A percentile compares a stretch with the other conserved stretches of the same genome.
Evolutionary conservation across 805 yeast genomes (phyloP).

Genomic region (Candida coquimbonensis): DNA sequence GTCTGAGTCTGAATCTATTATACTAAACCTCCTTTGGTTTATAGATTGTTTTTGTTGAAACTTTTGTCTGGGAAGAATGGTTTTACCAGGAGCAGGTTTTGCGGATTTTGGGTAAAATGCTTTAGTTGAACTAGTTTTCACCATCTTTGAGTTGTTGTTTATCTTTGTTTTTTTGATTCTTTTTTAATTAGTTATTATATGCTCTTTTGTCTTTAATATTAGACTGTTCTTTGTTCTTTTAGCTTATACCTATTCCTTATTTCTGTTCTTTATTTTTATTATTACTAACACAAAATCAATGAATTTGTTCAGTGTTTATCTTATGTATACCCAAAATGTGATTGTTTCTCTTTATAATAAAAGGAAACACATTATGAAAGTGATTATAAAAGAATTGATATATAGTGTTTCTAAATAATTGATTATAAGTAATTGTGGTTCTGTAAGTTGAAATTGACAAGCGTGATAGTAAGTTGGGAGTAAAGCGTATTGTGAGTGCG

Average conservation of each 20-base stretch:
- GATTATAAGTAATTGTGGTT: no score
- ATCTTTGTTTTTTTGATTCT: background rate
- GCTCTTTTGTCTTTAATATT: no score
- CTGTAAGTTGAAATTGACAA: no score
- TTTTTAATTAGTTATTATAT: background rate
- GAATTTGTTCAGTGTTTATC: no score
- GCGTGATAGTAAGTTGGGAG: no score
- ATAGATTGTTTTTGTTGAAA: constrained; percentile 4
- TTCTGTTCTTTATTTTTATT: no score
- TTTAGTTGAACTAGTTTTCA: constrained; percentile 15
- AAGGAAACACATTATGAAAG: constrained; percentile 2
- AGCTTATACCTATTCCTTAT: no score
- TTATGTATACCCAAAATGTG: no score
- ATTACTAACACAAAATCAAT: no score
- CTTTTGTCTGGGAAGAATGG: constrained; percentile 18
- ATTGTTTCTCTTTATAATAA: background rate
- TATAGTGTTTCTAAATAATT: no score
- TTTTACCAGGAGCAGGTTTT: constrained; percentile 25
- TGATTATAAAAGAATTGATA: background rate
- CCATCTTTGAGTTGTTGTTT: background rate
- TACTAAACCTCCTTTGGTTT: constrained; percentile 36
- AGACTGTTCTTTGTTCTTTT: no score
- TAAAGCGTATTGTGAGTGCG: no score
- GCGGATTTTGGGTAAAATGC: constrained; percentile 17
- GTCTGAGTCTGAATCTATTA: constrained; percentile 34